Evolutionary conservation across 228 moss, liverwort and hornwort species (phyloP), one percentile per base, ranked within the genome.

Genomic region (Sphagnum magellanicum): DNA sequence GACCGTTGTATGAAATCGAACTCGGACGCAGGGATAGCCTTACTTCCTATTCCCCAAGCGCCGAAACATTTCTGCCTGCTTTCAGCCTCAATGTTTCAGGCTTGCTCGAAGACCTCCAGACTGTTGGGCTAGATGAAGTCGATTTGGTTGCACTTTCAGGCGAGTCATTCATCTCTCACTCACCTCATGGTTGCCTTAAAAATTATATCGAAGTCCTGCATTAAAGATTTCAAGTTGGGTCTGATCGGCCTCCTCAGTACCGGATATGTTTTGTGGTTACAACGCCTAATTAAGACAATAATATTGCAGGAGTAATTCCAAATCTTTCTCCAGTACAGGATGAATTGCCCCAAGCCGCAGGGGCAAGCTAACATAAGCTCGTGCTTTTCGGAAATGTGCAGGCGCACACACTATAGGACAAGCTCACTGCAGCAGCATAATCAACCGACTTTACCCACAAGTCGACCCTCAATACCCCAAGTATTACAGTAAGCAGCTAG

Each of bases 1-100:
- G 72, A 13, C 72, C 72, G 14, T n/a, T 72, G 13, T 72, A 55
- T 66, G 65, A 64, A 9, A 65, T 72, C 13, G 72, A 72, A 47
- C 58, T 65, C 50, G 72, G 72, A 65, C 51, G 72, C 48, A 64
- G 49, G 47, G 72, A 72, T 11, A 53, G 50, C 16, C 64, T 65
- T 5, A 65, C 53, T 6, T 62, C 71, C 0, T 72, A 72, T 55
- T 65, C 72, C 11, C 57, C 16, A 49, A 72, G 55, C 50, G n/a
- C 72, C 16, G 8, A 49, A 46, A 59, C 58, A 13, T 72, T 59
- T 15, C n/a, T 72, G 72, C 71, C 72, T 15, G 59, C 50, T 50
- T 66, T 66, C 48, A 8, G 5, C 53, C 64, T 72, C 12, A 66
- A 66, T 4, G 68, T 68, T n/a, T 58, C 68, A 12, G 66, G 52